Percentiles rank a stretch among this genome's conserved stretches.
Evolutionary conservation across 2,329 filamentous ascomycete genomes (phyloP).

Genomic region (Ustulina deusta): DNA sequence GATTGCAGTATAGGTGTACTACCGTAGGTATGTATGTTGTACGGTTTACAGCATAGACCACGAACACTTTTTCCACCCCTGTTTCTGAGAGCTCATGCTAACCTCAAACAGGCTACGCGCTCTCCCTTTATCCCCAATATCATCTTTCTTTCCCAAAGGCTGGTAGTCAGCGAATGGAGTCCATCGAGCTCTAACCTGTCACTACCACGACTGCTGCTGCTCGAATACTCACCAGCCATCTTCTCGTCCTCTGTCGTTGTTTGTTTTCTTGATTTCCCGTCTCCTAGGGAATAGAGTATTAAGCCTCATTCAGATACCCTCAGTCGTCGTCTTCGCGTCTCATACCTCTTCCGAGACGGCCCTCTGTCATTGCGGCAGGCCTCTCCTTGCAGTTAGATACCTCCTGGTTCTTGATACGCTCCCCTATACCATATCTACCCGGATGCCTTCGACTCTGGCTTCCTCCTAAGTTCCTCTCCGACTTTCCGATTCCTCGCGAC

Average conservation of each 20-base stretch:
- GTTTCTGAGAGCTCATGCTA: constrained; percentile 38
- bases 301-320: constrained; percentile 26
- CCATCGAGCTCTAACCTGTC: constrained; percentile 38
- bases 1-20: not conserved
- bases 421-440: constrained; percentile 42
- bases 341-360: constrained; percentile 24
- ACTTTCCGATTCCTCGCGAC: constrained; percentile 35
- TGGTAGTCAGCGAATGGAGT: constrained; percentile 38
- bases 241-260: constrained; percentile 30
- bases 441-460: constrained; percentile 49
- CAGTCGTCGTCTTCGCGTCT: constrained; percentile 27
- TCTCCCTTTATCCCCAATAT: constrained; percentile 47
- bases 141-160: constrained; percentile 40
- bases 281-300: constrained; percentile 18
- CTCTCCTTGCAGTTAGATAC: constrained; percentile 42
- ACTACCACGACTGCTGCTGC: constrained; percentile 32
- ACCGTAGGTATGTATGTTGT: not conserved
- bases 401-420: constrained; percentile 38
- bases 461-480: constrained; percentile 41
- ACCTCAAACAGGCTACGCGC: constrained; percentile 42
- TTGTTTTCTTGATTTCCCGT: constrained; percentile 32
- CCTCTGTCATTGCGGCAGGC: constrained; percentile 22
- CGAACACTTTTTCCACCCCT: constrained; percentile 42
- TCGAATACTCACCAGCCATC: constrained; percentile 35
- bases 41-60: constrained; percentile 26